Base-by-base conservation (phyloP, 352 stramenopile species). In the Globisporangium mamillatum region DNA sequence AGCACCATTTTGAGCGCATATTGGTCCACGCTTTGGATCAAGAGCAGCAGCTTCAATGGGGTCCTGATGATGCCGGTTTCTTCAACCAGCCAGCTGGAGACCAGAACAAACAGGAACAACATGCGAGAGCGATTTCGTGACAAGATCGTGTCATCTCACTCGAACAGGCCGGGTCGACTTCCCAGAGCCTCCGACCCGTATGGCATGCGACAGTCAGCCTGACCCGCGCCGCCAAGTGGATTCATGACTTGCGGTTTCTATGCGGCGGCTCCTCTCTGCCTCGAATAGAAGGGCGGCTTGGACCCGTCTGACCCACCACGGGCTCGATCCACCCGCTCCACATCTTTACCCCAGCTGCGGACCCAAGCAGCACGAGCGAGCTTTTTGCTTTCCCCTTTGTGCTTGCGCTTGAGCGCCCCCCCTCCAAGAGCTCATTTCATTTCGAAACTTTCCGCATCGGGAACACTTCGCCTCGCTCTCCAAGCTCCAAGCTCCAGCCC, bases 81-180 rank as follows among this genome's bases (percentile, higher is more conserved):
- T 52, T 52, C 44, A 52, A 52, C 44, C 44, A 52, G 44, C 6
- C 16, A 50, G 29, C 29, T 32, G 44, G 44, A 18, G 44, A 52
- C 44, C 44, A 52, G 44, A 52, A 50, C 6, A n/a, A n/a, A 24
- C 16, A 52, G 44, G 41, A 50, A 50, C 14, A 20, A 12, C 18
- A 12, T 22, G 7, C 18, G 44, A 52, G 44, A 52, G 44, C 44
- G 44, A 52, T 52, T 61, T 38, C 55, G 70, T 75, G 70, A 75
- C 70, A 75, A 75, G 66, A 67, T 63, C 70, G 60, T 70, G 70
- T 76, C 71, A 76, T 60, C 63, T 73, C 66, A 52, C 27, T 69
- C 50, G 12, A 73, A 73, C 69, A 38, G 57, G 64, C 24, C 36
- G 58, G 25, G 18, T 54, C 29, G 29, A 32, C 14, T 14, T 16